Evolutionary conservation across 2,329 filamentous ascomycete species (phyloP), one percentile per base, ranked within the genome.

Genomic region (Botryosphaeria agaves): DNA sequence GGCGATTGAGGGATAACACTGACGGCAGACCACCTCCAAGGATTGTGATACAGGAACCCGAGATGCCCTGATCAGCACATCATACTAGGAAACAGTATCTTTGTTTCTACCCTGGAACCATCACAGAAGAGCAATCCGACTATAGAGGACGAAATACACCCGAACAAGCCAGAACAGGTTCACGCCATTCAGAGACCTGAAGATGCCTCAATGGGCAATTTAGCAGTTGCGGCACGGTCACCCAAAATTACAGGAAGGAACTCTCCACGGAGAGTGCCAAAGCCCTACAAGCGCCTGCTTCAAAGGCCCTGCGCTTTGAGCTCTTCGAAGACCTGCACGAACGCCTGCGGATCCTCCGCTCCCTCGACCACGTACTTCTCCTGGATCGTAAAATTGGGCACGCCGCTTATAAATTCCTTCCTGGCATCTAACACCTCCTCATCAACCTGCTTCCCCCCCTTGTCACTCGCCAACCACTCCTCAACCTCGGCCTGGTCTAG

Each of bases 301-400:
- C n/a, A n/a, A n/a, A 23, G 12, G 20, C 20, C 20, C 8, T n/a
- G n/a, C 7, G n/a, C 56, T 55, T 69, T 69, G 32, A 78, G 62
- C 43, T 62, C 59, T 37, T 71, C 58, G 48, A 87, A 78, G 28
- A 75, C 54, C 41, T 71, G 60, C 36, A 80, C 49, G 44, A 85
- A 85, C 2, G 64, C 65, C 27, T 62, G 57, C 2, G 73, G 63
- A 35, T 83, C 77, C 53, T 84, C 73, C 1, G 79, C 80, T 1
- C 80, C 81, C 17, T 72, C 65, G 18, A 87, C 51, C 40, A 74
- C 66, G 49, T 72, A 76, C 40, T 58, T 60, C 2, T 61, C 73
- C 43, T 85, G 76, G 37, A 89, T 66, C 8, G 71, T 71, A 47
- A 82, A 85, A 48, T 79, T 70, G 5, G 81, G 80, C 36, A 89